A percentile compares a stretch with the other conserved stretches of the same genome.
Conservation (phyloP, 2,329 filamentous ascomycete genomes). For the Gliomastix tumulicola region DNA sequence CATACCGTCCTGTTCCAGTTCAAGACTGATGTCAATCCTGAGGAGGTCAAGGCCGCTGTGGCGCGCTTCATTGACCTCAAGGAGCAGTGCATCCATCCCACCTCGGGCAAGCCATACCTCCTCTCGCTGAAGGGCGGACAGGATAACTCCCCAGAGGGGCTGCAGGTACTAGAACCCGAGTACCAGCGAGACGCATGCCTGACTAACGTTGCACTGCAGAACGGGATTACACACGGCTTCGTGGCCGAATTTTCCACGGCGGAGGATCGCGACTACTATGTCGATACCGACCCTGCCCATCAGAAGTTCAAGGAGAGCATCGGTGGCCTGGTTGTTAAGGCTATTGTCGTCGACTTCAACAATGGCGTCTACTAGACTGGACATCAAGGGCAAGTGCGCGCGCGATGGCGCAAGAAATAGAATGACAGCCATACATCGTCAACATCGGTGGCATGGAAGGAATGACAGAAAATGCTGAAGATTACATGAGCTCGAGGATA, state of each 20-base stretch:
- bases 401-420: no score
- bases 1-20: slow-evolving; percentile 65
- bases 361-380: slow-evolving; percentile 36
- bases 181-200: neutral
- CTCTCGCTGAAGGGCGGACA: slow-evolving; percentile 48
- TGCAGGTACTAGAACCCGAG: slow-evolving; percentile 41
- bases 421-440: no score
- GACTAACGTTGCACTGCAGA: slow-evolving; percentile 23
- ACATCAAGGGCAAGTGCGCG: no score
- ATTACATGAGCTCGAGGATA: no score
- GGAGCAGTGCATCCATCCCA: slow-evolving; percentile 54
- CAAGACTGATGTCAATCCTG: slow-evolving; percentile 39
- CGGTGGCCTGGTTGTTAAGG: slow-evolving; percentile 39
- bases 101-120: slow-evolving; percentile 52
- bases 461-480: no score
- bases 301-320: slow-evolving; percentile 48
- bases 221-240: slow-evolving; percentile 62
- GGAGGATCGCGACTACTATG: slow-evolving; percentile 63
- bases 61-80: slow-evolving; percentile 38
- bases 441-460: no score
- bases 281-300: slow-evolving; percentile 58
- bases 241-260: slow-evolving; percentile 58
- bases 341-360: slow-evolving; percentile 54
- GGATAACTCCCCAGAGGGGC: slow-evolving; percentile 55
- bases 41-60: slow-evolving; percentile 40